Conservation (phyloP, 1,139 yeast genomes). For the Spathaspora jeffriesii region DNA sequence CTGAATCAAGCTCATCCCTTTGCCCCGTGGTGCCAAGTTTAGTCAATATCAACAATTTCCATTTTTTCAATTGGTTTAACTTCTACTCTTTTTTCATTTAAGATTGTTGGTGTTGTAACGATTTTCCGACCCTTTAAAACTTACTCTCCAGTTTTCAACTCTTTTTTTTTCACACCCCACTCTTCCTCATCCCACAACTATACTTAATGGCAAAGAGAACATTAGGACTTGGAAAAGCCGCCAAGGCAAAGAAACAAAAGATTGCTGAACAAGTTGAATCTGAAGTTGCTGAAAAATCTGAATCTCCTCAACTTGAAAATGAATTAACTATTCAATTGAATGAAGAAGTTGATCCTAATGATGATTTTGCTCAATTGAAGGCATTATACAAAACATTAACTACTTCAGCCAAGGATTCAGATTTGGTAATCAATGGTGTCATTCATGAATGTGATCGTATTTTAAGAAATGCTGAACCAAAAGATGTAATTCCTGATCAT, state of each 20-base stretch:
- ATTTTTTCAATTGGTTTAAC: not conserved
- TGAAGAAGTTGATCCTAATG: slow-evolving; percentile 72
- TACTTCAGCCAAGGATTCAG: slow-evolving; percentile 57
- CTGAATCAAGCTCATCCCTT: not conserved
- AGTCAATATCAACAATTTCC: no score
- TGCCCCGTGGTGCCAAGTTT: slow-evolving; percentile 3
- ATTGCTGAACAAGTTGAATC: slow-evolving; percentile 14
- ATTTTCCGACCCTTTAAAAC: not conserved
- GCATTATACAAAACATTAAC: slow-evolving; percentile 69
- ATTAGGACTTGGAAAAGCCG: slow-evolving; percentile 74
- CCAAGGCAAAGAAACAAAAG: slow-evolving; percentile 53
- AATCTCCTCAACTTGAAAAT: slow-evolving; percentile 18
- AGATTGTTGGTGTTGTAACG: not conserved
- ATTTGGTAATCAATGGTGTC: slow-evolving; percentile 74
- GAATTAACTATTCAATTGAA: slow-evolving; percentile 70
- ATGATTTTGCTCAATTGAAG: slow-evolving; percentile 71
- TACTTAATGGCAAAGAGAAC: slow-evolving; percentile 69
- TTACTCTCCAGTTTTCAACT: not conserved
- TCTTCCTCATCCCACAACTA: slow-evolving; percentile 1
- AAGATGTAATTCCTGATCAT: slow-evolving; percentile 46
- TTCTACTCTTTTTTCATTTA: not conserved
- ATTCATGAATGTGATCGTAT: slow-evolving; percentile 90
- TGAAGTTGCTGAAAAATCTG: slow-evolving; percentile 15
- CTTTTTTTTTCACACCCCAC: not conserved
- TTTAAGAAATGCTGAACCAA: slow-evolving; percentile 40